phyloP scores from a whole-genome alignment of 2,329 filamentous ascomycete genomes.

The Graphium sp. region DNA sequence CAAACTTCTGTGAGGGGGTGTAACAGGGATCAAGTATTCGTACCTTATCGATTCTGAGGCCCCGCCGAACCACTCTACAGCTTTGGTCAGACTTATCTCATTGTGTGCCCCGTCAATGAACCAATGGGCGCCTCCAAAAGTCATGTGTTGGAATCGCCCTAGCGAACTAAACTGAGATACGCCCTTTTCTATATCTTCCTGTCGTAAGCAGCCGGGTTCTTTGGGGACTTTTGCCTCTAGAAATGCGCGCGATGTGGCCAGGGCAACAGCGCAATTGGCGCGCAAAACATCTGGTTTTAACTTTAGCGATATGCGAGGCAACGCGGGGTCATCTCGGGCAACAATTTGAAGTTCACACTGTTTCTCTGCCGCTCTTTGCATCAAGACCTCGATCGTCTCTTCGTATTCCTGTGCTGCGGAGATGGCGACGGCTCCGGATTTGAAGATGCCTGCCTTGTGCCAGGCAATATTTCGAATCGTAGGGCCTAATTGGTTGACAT shows the following conservation, averaged over 20 bases:
- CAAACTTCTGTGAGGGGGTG: too few relatives aligned
- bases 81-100: constrained; percentile 17
- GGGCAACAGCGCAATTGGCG: constrained; percentile 15
- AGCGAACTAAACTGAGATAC: constrained; percentile 13
- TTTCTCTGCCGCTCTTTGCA: constrained; percentile 16
- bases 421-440: constrained; percentile 19
- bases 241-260: constrained; percentile 10
- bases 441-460: constrained; percentile 34
- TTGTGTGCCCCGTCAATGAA: constrained; percentile 25
- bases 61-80: constrained; percentile 18
- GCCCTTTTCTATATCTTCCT: constrained; percentile 10
- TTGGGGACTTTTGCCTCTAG: constrained; percentile 9
- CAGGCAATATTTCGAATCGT: constrained; percentile 29
- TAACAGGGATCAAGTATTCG: too few relatives aligned
- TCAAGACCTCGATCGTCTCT: constrained; percentile 13
- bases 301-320: constrained; percentile 5
- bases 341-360: constrained; percentile 12
- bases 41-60: too few relatives aligned
- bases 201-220: constrained; percentile 7
- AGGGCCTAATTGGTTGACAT: constrained; percentile 22
- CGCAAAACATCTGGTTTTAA: constrained; percentile 12
- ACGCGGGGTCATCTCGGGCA: constrained; percentile 7
- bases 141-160: constrained; percentile 15
- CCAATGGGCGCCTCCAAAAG: constrained; percentile 12
- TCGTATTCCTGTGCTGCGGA: constrained; percentile 13